These are phyloP conservation scores for Verticillium zaregamsianum DNA, from an alignment of 2,329 filamentous ascomycete species.

Conservation along the genomic window DNA sequence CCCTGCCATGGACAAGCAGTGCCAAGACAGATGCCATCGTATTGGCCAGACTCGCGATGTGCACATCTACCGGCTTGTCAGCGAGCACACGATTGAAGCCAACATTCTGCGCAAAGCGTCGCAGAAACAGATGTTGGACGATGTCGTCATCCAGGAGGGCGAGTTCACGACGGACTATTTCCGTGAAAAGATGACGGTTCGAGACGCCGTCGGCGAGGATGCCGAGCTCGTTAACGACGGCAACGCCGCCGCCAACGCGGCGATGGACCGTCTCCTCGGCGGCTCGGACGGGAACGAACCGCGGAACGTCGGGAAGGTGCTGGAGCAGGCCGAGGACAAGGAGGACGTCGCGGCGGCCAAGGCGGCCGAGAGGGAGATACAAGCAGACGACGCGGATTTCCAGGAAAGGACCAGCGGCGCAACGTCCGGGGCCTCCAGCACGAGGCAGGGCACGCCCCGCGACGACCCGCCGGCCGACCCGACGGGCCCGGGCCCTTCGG, in stretches of 20 bases:
- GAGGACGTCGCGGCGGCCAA: slow-evolving; percentile 89
- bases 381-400: slow-evolving; percentile 83
- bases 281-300: slow-evolving; percentile 57
- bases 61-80: slow-evolving; percentile 93
- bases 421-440: slow-evolving; percentile 45
- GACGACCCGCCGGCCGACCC: slow-evolving; percentile 28
- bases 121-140: slow-evolving; percentile 96
- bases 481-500: slow-evolving; percentile 23
- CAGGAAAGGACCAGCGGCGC: slow-evolving; percentile 49
- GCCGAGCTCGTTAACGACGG: slow-evolving; percentile 54
- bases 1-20: slow-evolving; percentile 99
- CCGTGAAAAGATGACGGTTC: slow-evolving; percentile 62
- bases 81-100: slow-evolving; percentile 92
- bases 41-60: slow-evolving; percentile 98
- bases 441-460: slow-evolving; percentile 47
- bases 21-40: slow-evolving; percentile 93
- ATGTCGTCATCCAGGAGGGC: slow-evolving; percentile 97
- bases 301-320: slow-evolving; percentile 61
- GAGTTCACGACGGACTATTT: slow-evolving; percentile 98
- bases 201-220: slow-evolving; percentile 62
- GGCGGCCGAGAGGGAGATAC: slow-evolving; percentile 82
- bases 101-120: slow-evolving; percentile 96
- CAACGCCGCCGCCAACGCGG: slow-evolving; percentile 71
- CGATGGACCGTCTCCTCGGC: slow-evolving; percentile 82
- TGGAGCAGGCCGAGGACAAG: slow-evolving; percentile 86